These are phyloP conservation scores for Hypoxylon sp. DNA, from an alignment of 2,329 filamentous ascomycete species.

Conservation along the genomic window DNA sequence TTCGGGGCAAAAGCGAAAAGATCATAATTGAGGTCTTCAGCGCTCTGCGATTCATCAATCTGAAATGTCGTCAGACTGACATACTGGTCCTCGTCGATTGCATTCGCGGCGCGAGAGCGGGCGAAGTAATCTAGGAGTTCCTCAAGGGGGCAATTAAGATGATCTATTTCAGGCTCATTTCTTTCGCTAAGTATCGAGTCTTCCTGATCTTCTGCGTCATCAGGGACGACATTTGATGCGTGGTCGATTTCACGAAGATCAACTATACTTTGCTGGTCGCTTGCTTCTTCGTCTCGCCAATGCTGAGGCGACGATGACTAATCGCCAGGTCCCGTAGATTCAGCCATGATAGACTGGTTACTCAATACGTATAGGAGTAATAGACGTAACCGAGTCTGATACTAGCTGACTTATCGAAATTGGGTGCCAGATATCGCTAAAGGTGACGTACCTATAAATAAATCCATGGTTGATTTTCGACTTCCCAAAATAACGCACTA, in stretches of 20 bases:
- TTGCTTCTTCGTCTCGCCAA: neutral
- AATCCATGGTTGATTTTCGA: neutral
- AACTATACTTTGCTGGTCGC: neutral
- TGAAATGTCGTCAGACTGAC: neutral
- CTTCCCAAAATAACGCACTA: neutral
- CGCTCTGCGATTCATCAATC: neutral
- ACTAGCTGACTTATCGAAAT: neutral
- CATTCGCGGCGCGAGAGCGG: neutral
- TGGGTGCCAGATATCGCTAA: neutral
- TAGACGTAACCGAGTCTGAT: neutral
- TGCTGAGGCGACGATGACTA: conserved; percentile 7
- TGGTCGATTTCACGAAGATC: neutral
- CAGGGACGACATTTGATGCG: neutral
- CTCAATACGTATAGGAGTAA: neutral
- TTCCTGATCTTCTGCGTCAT: neutral
- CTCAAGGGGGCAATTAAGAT: neutral
- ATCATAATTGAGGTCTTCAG: neutral
- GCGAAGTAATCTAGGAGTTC: neutral
- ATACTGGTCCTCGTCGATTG: neutral
- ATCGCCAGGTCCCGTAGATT: neutral
- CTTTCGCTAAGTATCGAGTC: neutral
- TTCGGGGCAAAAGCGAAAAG: neutral
- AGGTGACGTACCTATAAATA: neutral
- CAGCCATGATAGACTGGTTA: neutral
- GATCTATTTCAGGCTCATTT: neutral